Conservation (phyloP, 352 stramenopile genomes). For the Pythium oligandrum region DNA sequence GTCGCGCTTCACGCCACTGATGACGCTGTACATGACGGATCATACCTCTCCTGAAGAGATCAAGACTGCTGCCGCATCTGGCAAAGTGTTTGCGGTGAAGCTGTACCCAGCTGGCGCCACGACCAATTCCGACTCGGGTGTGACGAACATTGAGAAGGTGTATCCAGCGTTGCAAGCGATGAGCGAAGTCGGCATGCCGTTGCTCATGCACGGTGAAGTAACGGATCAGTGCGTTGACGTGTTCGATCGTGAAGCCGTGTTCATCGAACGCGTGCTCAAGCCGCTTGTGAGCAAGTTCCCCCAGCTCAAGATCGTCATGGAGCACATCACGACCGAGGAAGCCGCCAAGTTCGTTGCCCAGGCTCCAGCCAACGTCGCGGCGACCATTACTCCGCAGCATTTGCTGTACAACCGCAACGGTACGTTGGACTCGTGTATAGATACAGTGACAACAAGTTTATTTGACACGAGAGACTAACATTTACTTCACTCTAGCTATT, state of each 20-base stretch:
- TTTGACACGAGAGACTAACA: background rate
- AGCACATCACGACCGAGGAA: conserved; percentile 98
- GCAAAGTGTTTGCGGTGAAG: conserved; percentile 94
- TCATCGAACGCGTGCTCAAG: conserved; percentile 95
- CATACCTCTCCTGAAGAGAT: conserved; percentile 97
- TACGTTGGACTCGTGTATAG: conserved; percentile 3
- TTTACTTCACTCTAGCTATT: conserved; percentile 29
- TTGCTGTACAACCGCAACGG: conserved; percentile 98
- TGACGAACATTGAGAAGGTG: conserved; percentile 96
- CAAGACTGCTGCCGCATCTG: conserved; percentile 78
- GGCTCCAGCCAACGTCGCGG: conserved; percentile 89
- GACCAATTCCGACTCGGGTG: conserved; percentile 97
- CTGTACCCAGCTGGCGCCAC: conserved; percentile 98
- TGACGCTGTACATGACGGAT: conserved; percentile 99
- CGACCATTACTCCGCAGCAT: conserved; percentile 99
- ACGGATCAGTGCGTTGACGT: conserved; percentile 94
- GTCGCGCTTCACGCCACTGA: conserved; percentile 91
- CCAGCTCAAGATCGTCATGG: conserved; percentile 98
- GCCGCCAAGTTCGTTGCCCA: conserved; percentile 93
- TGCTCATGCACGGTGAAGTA: conserved; percentile 97
- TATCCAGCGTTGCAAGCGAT: conserved; percentile 82
- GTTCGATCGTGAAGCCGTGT: conserved; percentile 96
- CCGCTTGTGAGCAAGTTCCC: conserved; percentile 92
- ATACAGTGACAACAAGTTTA: background rate
- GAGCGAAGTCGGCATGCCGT: conserved; percentile 84